Evolutionary conservation across 2,329 filamentous ascomycete genomes (phyloP).

Genomic region (Aspergillus novoparasiticus): DNA sequence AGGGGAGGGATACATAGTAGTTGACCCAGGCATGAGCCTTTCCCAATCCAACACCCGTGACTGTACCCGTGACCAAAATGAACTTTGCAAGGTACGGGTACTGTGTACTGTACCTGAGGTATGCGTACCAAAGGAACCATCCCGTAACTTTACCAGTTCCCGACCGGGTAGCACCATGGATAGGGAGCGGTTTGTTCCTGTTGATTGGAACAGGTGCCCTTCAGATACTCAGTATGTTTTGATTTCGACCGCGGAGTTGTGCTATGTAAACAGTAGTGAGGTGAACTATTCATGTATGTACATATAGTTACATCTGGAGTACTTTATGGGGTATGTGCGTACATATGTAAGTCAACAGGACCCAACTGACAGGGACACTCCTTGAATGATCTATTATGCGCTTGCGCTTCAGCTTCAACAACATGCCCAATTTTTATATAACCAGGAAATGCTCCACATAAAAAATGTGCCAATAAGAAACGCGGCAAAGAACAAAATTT

Average conservation of each 20-base stretch:
- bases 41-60: neutral
- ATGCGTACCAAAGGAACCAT: neutral
- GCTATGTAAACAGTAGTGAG: neutral
- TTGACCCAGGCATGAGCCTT: neutral
- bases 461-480: neutral
- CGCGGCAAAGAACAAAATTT: neutral
- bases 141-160: constrained; percentile 12
- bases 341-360: constrained; percentile 3
- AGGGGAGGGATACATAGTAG: neutral
- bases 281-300: constrained; percentile 2
- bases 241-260: constrained; percentile 1
- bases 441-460: neutral
- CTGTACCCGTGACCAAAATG: neutral
- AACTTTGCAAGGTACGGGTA: neutral
- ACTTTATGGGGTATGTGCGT: neutral
- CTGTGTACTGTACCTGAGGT: neutral
- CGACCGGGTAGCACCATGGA: neutral
- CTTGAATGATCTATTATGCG: neutral
- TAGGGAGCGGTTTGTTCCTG: neutral
- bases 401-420: neutral
- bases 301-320: constrained; percentile 1
- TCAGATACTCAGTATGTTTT: neutral
- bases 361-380: neutral
- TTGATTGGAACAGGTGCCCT: neutral
- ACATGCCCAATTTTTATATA: neutral